These are phyloP conservation scores for Xylaria venustula DNA, from an alignment of 495 filamentous ascomycete species.

Conservation along the genomic window DNA sequence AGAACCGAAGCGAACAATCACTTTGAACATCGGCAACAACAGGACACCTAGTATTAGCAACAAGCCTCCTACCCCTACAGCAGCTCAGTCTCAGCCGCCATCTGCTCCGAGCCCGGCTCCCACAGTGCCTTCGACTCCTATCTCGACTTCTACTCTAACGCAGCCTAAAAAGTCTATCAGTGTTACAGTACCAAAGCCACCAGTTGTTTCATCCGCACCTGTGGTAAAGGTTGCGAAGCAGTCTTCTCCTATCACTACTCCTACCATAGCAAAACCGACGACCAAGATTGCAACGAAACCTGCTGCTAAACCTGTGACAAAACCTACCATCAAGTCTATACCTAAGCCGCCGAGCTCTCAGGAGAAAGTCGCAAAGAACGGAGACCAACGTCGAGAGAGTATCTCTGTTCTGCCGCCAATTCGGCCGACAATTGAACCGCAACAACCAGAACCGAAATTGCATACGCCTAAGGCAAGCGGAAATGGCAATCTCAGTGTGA, in stretches of 20 bases:
- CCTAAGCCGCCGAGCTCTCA: slow-evolving; percentile 4
- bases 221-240: slow-evolving; percentile 2
- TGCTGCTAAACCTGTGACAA: not conserved
- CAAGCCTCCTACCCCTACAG: slow-evolving; percentile 18
- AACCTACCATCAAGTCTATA: not conserved
- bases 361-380: slow-evolving; percentile 20
- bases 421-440: slow-evolving; percentile 23
- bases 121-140: not conserved
- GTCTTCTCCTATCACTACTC: not conserved
- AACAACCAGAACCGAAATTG: slow-evolving; percentile 18
- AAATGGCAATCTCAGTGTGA: slow-evolving; percentile 15
- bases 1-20: slow-evolving; percentile 32
- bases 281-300: not conserved
- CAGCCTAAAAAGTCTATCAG: slow-evolving; percentile 16
- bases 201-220: slow-evolving; percentile 9
- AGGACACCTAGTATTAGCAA: slow-evolving; percentile 15
- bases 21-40: slow-evolving; percentile 25
- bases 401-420: slow-evolving; percentile 26
- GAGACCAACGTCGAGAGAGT: slow-evolving; percentile 20
- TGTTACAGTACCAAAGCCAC: slow-evolving; percentile 13
- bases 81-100: slow-evolving; percentile 11
- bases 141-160: not conserved
- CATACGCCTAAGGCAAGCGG: slow-evolving; percentile 20
- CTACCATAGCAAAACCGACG: not conserved
- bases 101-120: not conserved